Conservation (phyloP, 2,329 filamentous ascomycete genomes). For the Purpureocillium takamizusanense region DNA sequence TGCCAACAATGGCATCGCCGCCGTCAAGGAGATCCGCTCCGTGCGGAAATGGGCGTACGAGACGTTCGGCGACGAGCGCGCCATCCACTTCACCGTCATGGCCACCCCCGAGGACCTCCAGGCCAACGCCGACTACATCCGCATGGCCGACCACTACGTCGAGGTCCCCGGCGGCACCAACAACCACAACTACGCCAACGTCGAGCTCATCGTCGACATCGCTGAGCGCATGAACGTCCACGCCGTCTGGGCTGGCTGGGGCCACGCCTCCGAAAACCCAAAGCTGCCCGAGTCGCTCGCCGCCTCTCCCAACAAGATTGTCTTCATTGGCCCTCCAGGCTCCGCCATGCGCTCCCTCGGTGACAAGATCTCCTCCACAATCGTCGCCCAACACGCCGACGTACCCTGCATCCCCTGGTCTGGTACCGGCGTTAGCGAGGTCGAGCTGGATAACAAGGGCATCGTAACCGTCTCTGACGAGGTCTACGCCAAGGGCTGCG, state of each 20-base stretch:
- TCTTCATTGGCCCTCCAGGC: constrained; percentile 96
- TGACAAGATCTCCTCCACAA: constrained; percentile 99
- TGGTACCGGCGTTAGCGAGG: constrained; percentile 78
- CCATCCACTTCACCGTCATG: constrained; percentile 99
- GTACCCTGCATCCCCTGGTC: constrained; percentile 99
- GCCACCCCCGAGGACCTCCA: constrained; percentile 95
- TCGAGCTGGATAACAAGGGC: constrained; percentile 67
- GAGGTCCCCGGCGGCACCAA: constrained; percentile 98
- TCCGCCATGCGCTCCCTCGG: constrained; percentile 98
- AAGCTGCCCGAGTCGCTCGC: constrained; percentile 93
- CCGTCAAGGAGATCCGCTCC: constrained; percentile 97
- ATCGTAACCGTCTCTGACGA: constrained; percentile 89
- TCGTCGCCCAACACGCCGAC: constrained; percentile 91
- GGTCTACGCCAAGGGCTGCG: constrained; percentile 84
- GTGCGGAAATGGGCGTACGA: constrained; percentile 99
- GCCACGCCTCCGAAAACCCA: constrained; percentile 97
- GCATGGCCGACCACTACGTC: constrained; percentile 99
- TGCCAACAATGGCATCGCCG: constrained; percentile 98
- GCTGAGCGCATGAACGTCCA: constrained; percentile 98
- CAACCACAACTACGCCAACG: constrained; percentile 99
- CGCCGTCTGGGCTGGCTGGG: constrained; percentile 98
- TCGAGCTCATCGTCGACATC: constrained; percentile 97
- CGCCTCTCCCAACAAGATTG: constrained; percentile 94
- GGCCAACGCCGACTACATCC: constrained; percentile 98
- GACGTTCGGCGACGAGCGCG: constrained; percentile 94